Evolutionary conservation across 1,139 yeast species (phyloP).

Genomic region (Pichia sp.): DNA sequence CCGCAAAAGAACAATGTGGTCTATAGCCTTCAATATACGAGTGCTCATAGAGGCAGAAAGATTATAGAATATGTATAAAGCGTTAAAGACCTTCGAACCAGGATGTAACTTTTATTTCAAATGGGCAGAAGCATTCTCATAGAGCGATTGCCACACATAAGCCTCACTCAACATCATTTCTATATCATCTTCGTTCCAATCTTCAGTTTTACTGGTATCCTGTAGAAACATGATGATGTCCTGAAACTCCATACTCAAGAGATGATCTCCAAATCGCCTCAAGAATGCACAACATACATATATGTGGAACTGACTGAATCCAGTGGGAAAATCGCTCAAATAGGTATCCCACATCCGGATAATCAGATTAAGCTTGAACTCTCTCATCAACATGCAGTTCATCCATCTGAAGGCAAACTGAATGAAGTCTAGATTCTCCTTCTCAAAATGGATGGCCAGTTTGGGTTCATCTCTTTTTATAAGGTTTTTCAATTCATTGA

Average conservation of each 20-base stretch:
- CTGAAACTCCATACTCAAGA: slow-evolving; percentile 88
- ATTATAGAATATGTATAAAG: no score
- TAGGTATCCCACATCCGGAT: slow-evolving; percentile 99
- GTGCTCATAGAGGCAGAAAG: no score
- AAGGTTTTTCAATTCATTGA: slow-evolving; percentile 67
- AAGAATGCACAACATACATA: slow-evolving; percentile 98
- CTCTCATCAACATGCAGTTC: slow-evolving; percentile 96
- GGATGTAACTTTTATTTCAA: slow-evolving; percentile 31
- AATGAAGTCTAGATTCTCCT: slow-evolving; percentile 81
- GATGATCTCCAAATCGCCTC: slow-evolving; percentile 72
- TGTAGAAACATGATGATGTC: slow-evolving; percentile 88
- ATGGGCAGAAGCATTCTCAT: slow-evolving; percentile 83
- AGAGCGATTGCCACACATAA: slow-evolving; percentile 90
- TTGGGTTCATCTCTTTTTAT: slow-evolving; percentile 74
- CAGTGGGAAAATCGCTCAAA: slow-evolving; percentile 78
- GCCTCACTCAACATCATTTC: slow-evolving; percentile 94
- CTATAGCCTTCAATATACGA: neutral
- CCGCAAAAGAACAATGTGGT: slow-evolving; percentile 38
- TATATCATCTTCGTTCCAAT: slow-evolving; percentile 85
- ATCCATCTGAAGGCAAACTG: slow-evolving; percentile 98
- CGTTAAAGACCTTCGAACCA: neutral
- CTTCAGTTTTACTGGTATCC: slow-evolving; percentile 68
- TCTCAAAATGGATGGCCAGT: slow-evolving; percentile 64
- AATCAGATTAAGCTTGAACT: slow-evolving; percentile 66
- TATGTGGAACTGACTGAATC: slow-evolving; percentile 89